A percentile compares a stretch with the other conserved stretches of the same genome.
phyloP scores from a whole-genome alignment of 331 rosid species.

The Acacia pycnantha region DNA sequence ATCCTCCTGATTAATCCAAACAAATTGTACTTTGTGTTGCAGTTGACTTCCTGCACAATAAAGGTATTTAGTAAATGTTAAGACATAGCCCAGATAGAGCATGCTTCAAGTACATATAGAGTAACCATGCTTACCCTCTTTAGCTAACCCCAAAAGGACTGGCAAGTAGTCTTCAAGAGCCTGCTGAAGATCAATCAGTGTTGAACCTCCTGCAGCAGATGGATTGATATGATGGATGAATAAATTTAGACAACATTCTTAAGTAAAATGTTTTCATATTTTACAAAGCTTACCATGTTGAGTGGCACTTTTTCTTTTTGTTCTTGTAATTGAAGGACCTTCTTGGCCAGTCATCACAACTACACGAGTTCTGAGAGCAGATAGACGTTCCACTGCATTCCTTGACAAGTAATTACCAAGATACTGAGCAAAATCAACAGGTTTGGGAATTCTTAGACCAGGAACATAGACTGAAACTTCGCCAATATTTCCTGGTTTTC shows the following conservation, averaged over 20 bases:
- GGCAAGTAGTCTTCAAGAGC: slow-evolving; percentile 92
- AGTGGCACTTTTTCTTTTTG: slow-evolving; percentile 78
- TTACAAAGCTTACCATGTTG: slow-evolving; percentile 74
- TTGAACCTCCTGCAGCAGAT: slow-evolving; percentile 78
- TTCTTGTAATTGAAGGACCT: slow-evolving; percentile 89
- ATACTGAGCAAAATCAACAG: slow-evolving; percentile 76
- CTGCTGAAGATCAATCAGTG: slow-evolving; percentile 84
- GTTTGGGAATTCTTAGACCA: slow-evolving; percentile 87
- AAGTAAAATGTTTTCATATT: slow-evolving; percentile 16
- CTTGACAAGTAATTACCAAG: slow-evolving; percentile 79
- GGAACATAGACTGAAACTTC: slow-evolving; percentile 95
- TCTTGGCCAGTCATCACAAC: slow-evolving; percentile 96
- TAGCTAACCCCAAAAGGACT: slow-evolving; percentile 87
- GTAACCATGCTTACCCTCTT: slow-evolving; percentile 65
- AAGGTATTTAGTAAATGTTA: slow-evolving; percentile 29
- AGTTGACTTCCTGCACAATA: slow-evolving; percentile 79
- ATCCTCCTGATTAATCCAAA: slow-evolving; percentile 95
- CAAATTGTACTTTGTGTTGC: slow-evolving; percentile 79
- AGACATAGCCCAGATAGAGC: slow-evolving; percentile 26
- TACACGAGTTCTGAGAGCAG: slow-evolving; percentile 87
- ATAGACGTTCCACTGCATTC: slow-evolving; percentile 72
- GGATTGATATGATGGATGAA: slow-evolving; percentile 38
- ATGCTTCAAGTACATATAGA: slow-evolving; percentile 19
- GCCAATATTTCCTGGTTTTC: slow-evolving; percentile 85
- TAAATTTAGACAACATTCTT: slow-evolving; percentile 12